Evolutionary conservation across 352 stramenopile genomes (phyloP).

Genomic region (Phytophthora foliorum): DNA sequence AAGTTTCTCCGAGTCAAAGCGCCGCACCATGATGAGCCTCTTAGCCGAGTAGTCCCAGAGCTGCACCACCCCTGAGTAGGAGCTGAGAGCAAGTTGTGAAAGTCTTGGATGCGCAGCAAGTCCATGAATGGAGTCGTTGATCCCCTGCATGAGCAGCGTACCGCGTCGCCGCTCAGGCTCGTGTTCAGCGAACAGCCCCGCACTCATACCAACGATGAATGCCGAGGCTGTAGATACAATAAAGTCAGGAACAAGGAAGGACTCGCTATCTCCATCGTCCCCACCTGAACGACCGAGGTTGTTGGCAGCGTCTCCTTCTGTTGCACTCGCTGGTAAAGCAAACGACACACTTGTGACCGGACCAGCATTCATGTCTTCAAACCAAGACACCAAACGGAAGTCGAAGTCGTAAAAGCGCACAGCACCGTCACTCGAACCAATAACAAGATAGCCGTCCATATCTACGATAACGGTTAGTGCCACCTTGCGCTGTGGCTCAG

Average conservation of each 20-base stretch:
- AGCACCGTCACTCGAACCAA: conserved; percentile 90
- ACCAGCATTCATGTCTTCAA: conserved; percentile 94
- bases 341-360: conserved; percentile 93
- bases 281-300: conserved; percentile 10
- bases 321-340: conserved; percentile 31
- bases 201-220: conserved; percentile 90
- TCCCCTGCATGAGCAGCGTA: conserved; percentile 93
- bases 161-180: conserved; percentile 86
- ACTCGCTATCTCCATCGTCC: conserved; percentile 47
- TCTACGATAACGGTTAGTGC: conserved; percentile 71
- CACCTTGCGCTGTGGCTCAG: conserved; percentile 60
- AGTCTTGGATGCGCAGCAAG: conserved; percentile 83
- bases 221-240: conserved; percentile 88
- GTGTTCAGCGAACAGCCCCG: conserved; percentile 86
- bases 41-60: conserved; percentile 93
- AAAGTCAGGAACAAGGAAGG: conserved; percentile 91
- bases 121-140: conserved; percentile 88
- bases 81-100: conserved; percentile 82
- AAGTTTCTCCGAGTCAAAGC: conserved; percentile 70
- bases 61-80: conserved; percentile 87
- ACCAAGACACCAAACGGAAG: conserved; percentile 94
- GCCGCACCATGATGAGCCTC: conserved; percentile 84
- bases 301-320: conserved; percentile 33
- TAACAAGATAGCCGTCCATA: conserved; percentile 92
- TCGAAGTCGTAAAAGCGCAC: conserved; percentile 96